Evolutionary conservation across 176 grass and related monocot genomes (phyloP), one percentile per base, ranked within the genome.

Genomic region (Cocos nucifera): DNA sequence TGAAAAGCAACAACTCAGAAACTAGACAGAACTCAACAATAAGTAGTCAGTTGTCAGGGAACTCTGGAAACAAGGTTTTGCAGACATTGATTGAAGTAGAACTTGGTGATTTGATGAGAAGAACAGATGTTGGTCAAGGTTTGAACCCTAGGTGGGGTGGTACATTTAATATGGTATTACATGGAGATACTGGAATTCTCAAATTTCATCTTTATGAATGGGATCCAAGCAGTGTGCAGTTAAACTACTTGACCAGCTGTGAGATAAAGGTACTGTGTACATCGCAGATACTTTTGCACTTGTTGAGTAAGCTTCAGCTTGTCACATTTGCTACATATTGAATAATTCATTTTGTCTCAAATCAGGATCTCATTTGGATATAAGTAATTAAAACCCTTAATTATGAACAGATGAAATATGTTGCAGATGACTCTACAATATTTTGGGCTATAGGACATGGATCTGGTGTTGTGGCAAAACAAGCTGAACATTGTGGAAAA

Each of bases 171-270:
- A 79, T 98, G 87, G 71, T 92, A 64, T 57, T 98, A 53, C 93
- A 98, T 71, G 93, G 87, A 58, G 93, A 98, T 22, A 63, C 73
- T 53, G 93, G 87, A 32, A 50, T 90, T 70, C 29, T 92, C 29
- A 98, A 83, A 75, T 98, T 98, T 92, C 62, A 82, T 67, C 73
- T 98, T 26, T 98, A 98, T 78, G 87, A 92, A 70, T 72, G 83
- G 76, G 84, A 98, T 77, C 72, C 82, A 5, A 74, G 54, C 50
- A 73, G 93, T 70, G 87, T 98, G 18, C 86, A 80, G 61, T 83
- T 75, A 26, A 97, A 91, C 69, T 88, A 83, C 67, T 48, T 98
- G 50, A 83, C 93, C 83, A 73, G 79, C 56, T 98, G 84, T 19
- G 87, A 98, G 69, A 83, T 92, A 83, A 98, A 91, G 93, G 93